These are phyloP conservation scores for Pseudotsuga menziesii DNA, from an alignment of 75 land plant species.

Conservation along the genomic window DNA sequence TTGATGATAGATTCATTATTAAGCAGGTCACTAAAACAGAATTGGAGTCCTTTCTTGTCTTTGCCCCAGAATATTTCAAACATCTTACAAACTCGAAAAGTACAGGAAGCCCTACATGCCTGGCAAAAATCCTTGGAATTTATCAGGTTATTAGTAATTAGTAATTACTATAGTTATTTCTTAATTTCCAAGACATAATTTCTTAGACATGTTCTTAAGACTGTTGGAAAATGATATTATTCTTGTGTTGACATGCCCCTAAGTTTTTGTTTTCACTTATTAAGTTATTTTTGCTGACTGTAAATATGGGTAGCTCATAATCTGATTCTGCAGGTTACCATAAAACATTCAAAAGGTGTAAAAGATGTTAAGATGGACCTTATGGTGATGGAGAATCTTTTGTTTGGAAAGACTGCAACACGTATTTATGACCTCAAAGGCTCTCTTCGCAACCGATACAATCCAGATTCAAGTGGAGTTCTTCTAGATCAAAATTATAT, in stretches of 20 bases:
- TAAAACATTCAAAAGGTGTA: conserved; percentile 58
- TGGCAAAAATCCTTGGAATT: conserved; percentile 93
- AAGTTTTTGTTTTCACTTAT: not conserved
- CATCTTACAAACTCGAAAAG: conserved; percentile 62
- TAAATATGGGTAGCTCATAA: not conserved
- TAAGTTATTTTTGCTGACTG: conserved; percentile 7
- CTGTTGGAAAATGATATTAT: not conserved
- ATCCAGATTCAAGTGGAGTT: conserved; percentile 54
- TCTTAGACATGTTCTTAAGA: not conserved
- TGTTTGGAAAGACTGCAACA: conserved; percentile 67
- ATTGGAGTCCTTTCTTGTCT: conserved; percentile 76
- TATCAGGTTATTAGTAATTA: conserved; percentile 88
- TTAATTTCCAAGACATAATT: not conserved
- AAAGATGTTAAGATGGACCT: conserved; percentile 75
- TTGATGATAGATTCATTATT: conserved; percentile 94
- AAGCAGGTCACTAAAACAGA: conserved; percentile 95
- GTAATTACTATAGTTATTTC: not conserved
- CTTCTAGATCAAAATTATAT: conserved; percentile 88
- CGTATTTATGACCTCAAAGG: conserved; percentile 93
- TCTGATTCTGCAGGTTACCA: conserved; percentile 33
- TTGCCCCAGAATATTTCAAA: conserved; percentile 82
- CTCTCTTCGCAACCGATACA: conserved; percentile 71
- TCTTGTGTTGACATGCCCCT: not conserved
- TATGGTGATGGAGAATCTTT: conserved; percentile 97
- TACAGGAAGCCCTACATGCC: conserved; percentile 83